These are phyloP conservation scores for Pleurotus eryngii DNA, from an alignment of 768 basidiomycete genomes.

Conservation along the genomic window DNA sequence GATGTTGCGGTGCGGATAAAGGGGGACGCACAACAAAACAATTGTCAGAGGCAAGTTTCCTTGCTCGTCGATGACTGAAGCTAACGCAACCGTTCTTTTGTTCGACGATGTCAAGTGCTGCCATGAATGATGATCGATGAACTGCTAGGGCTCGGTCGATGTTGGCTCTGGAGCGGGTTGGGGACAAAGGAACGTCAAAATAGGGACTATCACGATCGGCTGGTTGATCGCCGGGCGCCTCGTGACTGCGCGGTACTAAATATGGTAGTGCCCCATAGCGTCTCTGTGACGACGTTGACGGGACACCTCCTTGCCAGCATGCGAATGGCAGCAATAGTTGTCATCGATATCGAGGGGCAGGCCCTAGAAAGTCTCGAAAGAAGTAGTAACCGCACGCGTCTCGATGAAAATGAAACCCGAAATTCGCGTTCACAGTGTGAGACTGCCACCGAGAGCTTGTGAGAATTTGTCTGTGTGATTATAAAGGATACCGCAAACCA, in stretches of 20 bases:
- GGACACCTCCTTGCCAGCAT: not conserved
- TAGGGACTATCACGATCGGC: conserved; percentile 2
- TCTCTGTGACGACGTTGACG: conserved; percentile 4
- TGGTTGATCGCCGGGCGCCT: not conserved
- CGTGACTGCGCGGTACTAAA: not conserved
- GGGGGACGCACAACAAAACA: not conserved
- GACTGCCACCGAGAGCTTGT: no score
- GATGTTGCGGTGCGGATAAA: no score
- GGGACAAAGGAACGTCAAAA: conserved; percentile 7
- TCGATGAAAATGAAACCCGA: no score
- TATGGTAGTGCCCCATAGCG: conserved; percentile 7
- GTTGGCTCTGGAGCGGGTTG: not conserved
- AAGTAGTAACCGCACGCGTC: no score
- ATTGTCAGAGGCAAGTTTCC: not conserved
- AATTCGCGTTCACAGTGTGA: no score
- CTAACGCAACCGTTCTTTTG: not conserved
- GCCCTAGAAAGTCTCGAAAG: no score
- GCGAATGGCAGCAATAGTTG: conserved; percentile 2
- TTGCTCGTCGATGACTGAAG: not conserved
- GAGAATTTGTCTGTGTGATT: no score
- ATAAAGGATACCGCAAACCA: no score
- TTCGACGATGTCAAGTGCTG: not conserved
- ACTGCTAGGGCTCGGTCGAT: not conserved
- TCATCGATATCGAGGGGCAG: not conserved
- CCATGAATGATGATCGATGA: not conserved